Conservation (phyloP, 2,329 filamentous ascomycete species). For the Pochonia chlamydosporia region DNA sequence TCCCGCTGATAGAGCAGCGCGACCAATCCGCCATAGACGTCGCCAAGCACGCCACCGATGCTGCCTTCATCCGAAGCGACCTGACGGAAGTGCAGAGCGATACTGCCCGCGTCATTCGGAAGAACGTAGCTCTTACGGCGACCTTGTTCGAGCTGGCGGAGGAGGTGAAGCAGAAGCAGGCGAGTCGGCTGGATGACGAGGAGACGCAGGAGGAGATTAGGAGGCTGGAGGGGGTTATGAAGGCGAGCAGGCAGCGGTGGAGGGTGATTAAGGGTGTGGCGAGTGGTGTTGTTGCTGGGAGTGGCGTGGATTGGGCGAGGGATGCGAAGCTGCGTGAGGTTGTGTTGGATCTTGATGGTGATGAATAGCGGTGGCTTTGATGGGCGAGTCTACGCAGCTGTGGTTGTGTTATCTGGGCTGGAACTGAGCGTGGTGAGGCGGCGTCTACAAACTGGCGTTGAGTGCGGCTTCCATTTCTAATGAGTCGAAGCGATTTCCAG, state of each 20-base stretch:
- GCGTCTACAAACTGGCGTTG: too few species aligned
- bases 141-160: slow-evolving; percentile 59
- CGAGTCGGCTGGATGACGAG: slow-evolving; percentile 47
- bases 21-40: slow-evolving; percentile 61
- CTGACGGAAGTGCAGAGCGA: slow-evolving; percentile 54
- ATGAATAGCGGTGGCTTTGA: slow-evolving; percentile 1
- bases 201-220: slow-evolving; percentile 50
- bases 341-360: slow-evolving; percentile 60
- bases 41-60: slow-evolving; percentile 50
- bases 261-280: slow-evolving; percentile 71
- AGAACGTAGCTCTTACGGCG: slow-evolving; percentile 58
- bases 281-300: slow-evolving; percentile 74
- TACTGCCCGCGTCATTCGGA: slow-evolving; percentile 47
- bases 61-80: slow-evolving; percentile 44
- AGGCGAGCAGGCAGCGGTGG: slow-evolving; percentile 60
- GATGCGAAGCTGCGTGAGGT: slow-evolving; percentile 62
- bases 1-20: slow-evolving; percentile 60
- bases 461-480: too few species aligned
- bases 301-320: slow-evolving; percentile 74
- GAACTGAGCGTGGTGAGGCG: too few species aligned
- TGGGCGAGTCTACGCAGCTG: too few species aligned
- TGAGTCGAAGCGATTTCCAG: too few species aligned
- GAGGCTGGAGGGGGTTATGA: slow-evolving; percentile 52
- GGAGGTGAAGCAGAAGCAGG: slow-evolving; percentile 46
- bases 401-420: too few species aligned